Evolutionary conservation across 352 stramenopile species (phyloP).

Genomic region (Globisporangium uncinulatum): DNA sequence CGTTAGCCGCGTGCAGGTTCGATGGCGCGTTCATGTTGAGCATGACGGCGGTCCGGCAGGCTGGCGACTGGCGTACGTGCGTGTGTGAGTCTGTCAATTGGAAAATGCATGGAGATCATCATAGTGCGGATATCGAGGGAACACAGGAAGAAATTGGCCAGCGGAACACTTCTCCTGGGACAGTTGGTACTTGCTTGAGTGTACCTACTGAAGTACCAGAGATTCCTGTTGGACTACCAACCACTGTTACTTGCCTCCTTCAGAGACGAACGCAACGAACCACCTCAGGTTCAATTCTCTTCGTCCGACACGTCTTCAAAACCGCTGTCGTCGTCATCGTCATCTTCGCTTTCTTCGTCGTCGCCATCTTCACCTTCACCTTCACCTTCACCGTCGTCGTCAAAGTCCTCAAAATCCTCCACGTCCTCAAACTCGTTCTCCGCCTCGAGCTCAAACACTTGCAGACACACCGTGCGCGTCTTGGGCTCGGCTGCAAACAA

Average conservation of each 20-base stretch:
- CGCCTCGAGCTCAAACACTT: slow-evolving; percentile 2
- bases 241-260: no score
- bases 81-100: neutral
- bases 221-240: no score
- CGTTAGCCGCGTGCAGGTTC: slow-evolving; percentile 79
- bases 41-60: neutral
- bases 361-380: neutral
- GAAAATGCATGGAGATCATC: neutral
- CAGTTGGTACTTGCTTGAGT: no score
- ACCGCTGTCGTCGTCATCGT: neutral
- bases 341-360: neutral
- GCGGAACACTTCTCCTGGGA: no score
- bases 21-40: slow-evolving; percentile 42
- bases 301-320: slow-evolving; percentile 2
- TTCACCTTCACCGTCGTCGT: neutral
- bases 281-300: neutral
- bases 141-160: no score
- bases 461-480: slow-evolving; percentile 16
- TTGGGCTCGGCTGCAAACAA: slow-evolving; percentile 20
- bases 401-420: neutral
- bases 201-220: no score
- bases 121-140: no score
- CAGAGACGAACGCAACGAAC: no score
- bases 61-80: neutral
- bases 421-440: slow-evolving; percentile 3